Percentiles rank a stretch among this genome's conserved stretches.
Conservation (phyloP, 345 rosid genomes). For the Hibiscus tridactylites region DNA sequence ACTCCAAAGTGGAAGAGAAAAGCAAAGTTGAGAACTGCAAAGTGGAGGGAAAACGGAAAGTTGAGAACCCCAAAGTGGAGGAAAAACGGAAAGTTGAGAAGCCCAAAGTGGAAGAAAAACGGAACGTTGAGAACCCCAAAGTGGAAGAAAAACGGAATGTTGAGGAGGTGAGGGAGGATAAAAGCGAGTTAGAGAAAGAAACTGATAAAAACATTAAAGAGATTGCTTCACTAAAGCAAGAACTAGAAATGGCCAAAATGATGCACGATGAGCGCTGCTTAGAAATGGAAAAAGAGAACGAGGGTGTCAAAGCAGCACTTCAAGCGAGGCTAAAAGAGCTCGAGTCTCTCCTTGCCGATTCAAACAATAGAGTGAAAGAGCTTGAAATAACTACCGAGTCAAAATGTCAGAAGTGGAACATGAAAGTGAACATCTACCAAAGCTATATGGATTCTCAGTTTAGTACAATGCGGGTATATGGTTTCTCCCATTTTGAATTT, state of each 20-base stretch:
- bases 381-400: slow-evolving; percentile 39
- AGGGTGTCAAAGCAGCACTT: slow-evolving; percentile 34
- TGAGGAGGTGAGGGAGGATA: slow-evolving; percentile 26
- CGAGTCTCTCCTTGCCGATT: slow-evolving; percentile 27
- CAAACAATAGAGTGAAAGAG: slow-evolving; percentile 37
- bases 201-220: slow-evolving; percentile 26
- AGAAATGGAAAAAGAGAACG: slow-evolving; percentile 52
- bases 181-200: slow-evolving; percentile 29
- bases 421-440: slow-evolving; percentile 37
- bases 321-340: slow-evolving; percentile 48
- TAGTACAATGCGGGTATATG: slow-evolving; percentile 49
- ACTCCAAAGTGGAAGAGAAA: background rate
- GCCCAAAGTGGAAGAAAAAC: background rate
- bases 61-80: background rate
- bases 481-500: background rate
- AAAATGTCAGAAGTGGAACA: slow-evolving; percentile 36
- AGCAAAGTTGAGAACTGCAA: background rate
- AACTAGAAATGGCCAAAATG: slow-evolving; percentile 39
- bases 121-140: slow-evolving; percentile 13
- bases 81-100: background rate
- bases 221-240: slow-evolving; percentile 29
- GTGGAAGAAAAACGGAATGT: background rate
- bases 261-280: slow-evolving; percentile 38
- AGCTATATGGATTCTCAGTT: slow-evolving; percentile 37
- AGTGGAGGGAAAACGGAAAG: slow-evolving; percentile 15